Conservation (phyloP, 2,329 filamentous ascomycete species). For the Fusarium sp. region DNA sequence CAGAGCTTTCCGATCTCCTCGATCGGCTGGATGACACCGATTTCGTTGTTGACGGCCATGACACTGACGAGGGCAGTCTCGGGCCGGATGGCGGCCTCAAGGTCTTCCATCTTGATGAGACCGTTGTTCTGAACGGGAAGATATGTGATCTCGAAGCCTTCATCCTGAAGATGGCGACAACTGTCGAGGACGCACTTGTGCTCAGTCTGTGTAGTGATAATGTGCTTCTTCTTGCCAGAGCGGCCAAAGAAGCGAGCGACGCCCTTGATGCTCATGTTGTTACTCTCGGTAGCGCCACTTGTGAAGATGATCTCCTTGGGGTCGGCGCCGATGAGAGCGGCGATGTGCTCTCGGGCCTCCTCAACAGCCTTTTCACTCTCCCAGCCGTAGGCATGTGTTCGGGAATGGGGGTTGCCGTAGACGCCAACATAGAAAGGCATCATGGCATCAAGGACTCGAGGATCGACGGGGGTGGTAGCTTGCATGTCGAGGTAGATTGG, state of each 20-base stretch:
- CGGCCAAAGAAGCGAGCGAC: conserved; percentile 95
- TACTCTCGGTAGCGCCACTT: conserved; percentile 96
- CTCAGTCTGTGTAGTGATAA: conserved; percentile 97
- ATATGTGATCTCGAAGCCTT: conserved; percentile 97
- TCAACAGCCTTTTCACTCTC: conserved; percentile 96
- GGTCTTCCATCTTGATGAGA: conserved; percentile 83
- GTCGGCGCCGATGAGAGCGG: conserved; percentile 90
- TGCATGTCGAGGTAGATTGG: conserved; percentile 99
- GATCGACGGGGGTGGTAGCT: conserved; percentile 94
- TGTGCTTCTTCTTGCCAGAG: conserved; percentile 96
- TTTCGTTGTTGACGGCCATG: conserved; percentile 99
- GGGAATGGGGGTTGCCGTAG: conserved; percentile 96
- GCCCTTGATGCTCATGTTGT: conserved; percentile 99
- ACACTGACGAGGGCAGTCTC: conserved; percentile 95
- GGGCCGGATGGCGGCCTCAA: conserved; percentile 89
- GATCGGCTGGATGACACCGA: conserved; percentile 97
- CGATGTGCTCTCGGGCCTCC: conserved; percentile 84
- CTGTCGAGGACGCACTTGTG: conserved; percentile 99
- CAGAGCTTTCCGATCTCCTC: conserved; percentile 94
- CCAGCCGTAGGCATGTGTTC: conserved; percentile 98
- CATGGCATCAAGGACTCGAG: conserved; percentile 96
- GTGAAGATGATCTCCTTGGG: conserved; percentile 99
- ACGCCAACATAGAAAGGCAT: conserved; percentile 92
- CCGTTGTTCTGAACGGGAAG: conserved; percentile 89
- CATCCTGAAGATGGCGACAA: conserved; percentile 95